Conservation (phyloP, 1,284 basidiomycete species). For the Sporisorium sorghi region DNA sequence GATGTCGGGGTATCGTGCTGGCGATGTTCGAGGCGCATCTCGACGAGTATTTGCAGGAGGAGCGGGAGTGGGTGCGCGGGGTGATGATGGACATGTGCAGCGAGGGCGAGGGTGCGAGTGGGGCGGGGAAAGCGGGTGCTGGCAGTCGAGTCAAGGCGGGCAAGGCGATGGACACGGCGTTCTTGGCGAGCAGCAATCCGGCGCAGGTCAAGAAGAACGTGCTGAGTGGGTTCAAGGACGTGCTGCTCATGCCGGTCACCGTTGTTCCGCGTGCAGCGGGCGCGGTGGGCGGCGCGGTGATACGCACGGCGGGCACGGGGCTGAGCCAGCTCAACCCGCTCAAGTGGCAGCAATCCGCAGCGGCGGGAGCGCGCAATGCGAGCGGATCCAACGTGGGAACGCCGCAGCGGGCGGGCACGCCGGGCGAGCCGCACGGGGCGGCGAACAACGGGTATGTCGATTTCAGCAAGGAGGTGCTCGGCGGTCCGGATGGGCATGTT, state of each 20-base stretch:
- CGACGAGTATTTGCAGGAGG: conserved; percentile 96
- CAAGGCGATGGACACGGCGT: conserved; percentile 71
- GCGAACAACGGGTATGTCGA: conserved; percentile 56
- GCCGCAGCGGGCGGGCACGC: conserved; percentile 19
- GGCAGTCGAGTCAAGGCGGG: conserved; percentile 7
- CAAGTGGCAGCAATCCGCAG: conserved; percentile 53
- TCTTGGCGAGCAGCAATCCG: conserved; percentile 86
- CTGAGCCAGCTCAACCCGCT: conserved; percentile 56
- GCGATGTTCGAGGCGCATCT: conserved; percentile 93
- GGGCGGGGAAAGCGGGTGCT: conserved; percentile 59
- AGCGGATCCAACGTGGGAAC: conserved; percentile 14
- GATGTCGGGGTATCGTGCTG: conserved; percentile 83
- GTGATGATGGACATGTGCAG: conserved; percentile 81
- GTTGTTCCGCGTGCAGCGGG: conserved; percentile 88
- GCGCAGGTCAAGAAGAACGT: conserved; percentile 92
- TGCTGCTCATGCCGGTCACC: conserved; percentile 90
- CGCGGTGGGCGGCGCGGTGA: conserved; percentile 72
- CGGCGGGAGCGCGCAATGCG: conserved; percentile 15
- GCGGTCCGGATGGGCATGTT: conserved; percentile 36
- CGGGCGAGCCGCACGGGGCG: conserved; percentile 1
- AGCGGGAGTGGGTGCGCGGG: conserved; percentile 83
- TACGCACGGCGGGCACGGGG: conserved; percentile 54
- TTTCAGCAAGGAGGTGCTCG: conserved; percentile 50
- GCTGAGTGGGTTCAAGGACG: conserved; percentile 87
- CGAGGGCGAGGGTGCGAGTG: conserved; percentile 78